Evolutionary conservation across 495 filamentous ascomycete genomes (phyloP).

Genomic region (Penicillium lagena): DNA sequence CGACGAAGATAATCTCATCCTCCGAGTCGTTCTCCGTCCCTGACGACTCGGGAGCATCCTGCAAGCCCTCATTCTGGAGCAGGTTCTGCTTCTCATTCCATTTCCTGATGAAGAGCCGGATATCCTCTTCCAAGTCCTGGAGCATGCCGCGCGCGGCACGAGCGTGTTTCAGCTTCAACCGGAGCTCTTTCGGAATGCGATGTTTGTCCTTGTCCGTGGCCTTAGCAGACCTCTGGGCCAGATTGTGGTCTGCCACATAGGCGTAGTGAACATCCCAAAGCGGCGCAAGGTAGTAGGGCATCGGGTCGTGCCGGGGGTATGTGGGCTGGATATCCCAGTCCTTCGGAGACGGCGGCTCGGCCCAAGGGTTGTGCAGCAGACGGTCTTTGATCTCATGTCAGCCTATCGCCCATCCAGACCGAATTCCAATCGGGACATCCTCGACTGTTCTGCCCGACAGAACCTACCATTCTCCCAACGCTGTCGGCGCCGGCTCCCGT

Average conservation of each 20-base stretch:
- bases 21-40: constrained; percentile 55
- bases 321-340: constrained; percentile 82
- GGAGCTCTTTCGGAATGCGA: constrained; percentile 43
- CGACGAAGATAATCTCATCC: constrained; percentile 92
- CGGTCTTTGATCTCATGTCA: constrained; percentile 52
- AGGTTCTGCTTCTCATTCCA: constrained; percentile 46
- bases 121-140: constrained; percentile 58
- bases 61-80: constrained; percentile 37
- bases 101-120: constrained; percentile 53
- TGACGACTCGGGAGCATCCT: constrained; percentile 42
- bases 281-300: constrained; percentile 86
- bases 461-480: constrained; percentile 91
- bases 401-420: background rate
- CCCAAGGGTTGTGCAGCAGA: constrained; percentile 81
- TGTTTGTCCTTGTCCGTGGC: constrained; percentile 30
- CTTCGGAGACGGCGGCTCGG: constrained; percentile 65
- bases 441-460: background rate
- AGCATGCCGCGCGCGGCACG: constrained; percentile 63
- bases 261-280: constrained; percentile 73
- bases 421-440: background rate
- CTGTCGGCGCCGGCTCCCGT: constrained; percentile 80
- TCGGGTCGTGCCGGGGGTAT: constrained; percentile 58
- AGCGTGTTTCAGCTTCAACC: constrained; percentile 60
- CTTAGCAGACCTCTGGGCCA: constrained; percentile 32
- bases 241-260: constrained; percentile 26